Percentiles rank a stretch among this genome's conserved stretches.
phyloP scores from a whole-genome alignment of 768 basidiomycete species.

The Psilocybe subaeruginosa region DNA sequence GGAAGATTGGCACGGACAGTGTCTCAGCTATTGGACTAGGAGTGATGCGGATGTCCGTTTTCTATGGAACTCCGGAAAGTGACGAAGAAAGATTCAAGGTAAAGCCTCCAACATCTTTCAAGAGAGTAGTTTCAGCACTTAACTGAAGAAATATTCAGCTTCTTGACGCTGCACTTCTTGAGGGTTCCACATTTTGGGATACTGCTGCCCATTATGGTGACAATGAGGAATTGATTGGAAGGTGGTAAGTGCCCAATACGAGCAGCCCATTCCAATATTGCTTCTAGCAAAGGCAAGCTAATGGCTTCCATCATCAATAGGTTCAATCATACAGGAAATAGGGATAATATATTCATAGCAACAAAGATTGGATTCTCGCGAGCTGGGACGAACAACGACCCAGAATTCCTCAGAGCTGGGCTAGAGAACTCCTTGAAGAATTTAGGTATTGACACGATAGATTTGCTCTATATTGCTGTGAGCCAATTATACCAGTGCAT shows the following conservation, averaged over 20 bases:
- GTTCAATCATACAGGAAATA: conserved; percentile 55
- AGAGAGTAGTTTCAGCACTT: background rate
- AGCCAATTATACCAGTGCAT: background rate
- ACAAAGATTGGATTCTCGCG: conserved; percentile 46
- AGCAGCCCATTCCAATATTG: background rate
- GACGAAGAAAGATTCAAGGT: conserved; percentile 66
- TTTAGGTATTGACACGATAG: conserved; percentile 44
- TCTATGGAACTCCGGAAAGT: conserved; percentile 41
- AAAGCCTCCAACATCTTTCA: background rate
- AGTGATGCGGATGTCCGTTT: conserved; percentile 51
- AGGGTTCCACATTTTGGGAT: conserved; percentile 49
- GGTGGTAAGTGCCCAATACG: conserved; percentile 33
- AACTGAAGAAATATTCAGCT: conserved; percentile 21
- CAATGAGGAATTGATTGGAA: conserved; percentile 43
- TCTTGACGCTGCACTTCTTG: conserved; percentile 42
- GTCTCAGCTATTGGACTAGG: conserved; percentile 59
- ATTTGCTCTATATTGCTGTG: conserved; percentile 51
- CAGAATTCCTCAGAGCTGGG: conserved; percentile 41
- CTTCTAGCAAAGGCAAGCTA: no score
- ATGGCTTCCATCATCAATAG: conserved; percentile 17
- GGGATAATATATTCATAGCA: conserved; percentile 60
- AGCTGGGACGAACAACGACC: conserved; percentile 27
- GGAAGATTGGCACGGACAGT: conserved; percentile 42
- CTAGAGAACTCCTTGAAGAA: conserved; percentile 41
- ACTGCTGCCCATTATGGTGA: conserved; percentile 46